These are phyloP conservation scores for Ormosia emarginata DNA, from an alignment of 306 rosid species.

Conservation along the genomic window DNA sequence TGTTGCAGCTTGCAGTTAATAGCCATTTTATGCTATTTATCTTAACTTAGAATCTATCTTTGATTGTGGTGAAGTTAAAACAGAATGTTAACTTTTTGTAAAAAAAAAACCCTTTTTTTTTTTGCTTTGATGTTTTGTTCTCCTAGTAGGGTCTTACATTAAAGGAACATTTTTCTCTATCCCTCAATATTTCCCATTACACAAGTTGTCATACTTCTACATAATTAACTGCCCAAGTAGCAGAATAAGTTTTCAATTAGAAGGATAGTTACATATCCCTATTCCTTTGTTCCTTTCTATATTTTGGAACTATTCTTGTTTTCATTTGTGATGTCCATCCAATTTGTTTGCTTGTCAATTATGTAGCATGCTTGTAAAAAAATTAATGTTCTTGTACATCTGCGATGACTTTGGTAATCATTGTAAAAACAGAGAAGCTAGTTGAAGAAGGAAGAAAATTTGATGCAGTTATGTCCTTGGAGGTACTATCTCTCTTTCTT, in stretches of 20 bases:
- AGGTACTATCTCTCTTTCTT: conserved; percentile 44
- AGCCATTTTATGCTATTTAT: neutral
- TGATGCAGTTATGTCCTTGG: conserved; percentile 85
- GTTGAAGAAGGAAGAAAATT: conserved; percentile 77
- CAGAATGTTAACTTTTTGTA: neutral
- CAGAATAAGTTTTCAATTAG: neutral
- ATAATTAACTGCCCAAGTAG: neutral
- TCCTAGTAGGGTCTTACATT: neutral
- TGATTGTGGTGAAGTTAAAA: neutral
- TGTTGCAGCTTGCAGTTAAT: neutral
- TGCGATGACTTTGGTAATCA: neutral
- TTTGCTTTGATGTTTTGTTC: neutral
- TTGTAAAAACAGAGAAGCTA: conserved; percentile 59
- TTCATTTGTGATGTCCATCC: neutral
- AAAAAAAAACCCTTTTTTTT: neutral
- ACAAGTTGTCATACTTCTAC: neutral
- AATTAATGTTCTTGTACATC: neutral
- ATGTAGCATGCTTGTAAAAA: neutral
- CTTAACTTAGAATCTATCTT: neutral
- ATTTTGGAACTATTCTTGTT: neutral
- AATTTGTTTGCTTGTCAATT: neutral
- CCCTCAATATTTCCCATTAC: neutral
- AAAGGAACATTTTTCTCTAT: neutral
- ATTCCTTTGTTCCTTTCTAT: neutral
- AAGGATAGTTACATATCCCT: neutral